Evolutionary conservation across 2,329 filamentous ascomycete species (phyloP).

Genomic region (Fusarium sacchari): DNA sequence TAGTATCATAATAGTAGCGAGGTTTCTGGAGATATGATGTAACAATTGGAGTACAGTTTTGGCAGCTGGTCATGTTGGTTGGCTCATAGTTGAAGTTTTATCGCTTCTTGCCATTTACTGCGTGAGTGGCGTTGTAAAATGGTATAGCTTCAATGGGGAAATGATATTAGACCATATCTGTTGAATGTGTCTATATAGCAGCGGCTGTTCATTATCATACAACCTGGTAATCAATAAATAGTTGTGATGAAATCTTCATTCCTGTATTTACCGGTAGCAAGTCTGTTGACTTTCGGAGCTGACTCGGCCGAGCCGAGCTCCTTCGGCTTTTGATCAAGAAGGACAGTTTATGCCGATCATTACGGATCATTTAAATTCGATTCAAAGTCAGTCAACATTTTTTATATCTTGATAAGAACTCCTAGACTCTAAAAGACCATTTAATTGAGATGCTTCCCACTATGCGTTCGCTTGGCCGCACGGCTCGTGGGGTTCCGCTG

Average conservation of each 20-base stretch:
- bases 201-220: fast-evolving
- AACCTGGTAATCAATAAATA: fast-evolving
- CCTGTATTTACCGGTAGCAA: neutral
- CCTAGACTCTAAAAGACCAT: fast-evolving
- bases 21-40: too few species aligned
- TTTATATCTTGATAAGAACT: fast-evolving
- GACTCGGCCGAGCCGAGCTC: neutral
- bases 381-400: neutral
- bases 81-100: neutral
- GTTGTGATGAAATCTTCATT: neutral
- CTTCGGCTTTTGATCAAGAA: neutral
- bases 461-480: neutral
- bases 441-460: neutral
- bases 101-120: neutral
- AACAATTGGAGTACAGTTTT: too few species aligned
- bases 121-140: too few species aligned
- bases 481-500: neutral
- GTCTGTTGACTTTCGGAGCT: neutral
- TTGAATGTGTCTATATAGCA: fast-evolving
- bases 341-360: neutral
- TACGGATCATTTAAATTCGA: neutral
- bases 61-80: too few species aligned
- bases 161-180: too few species aligned
- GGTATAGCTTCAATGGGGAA: too few species aligned
- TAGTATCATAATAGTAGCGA: too few species aligned